Conservation (phyloP, 805 yeast genomes). For the Groenewaldozyma salmanticensis region DNA sequence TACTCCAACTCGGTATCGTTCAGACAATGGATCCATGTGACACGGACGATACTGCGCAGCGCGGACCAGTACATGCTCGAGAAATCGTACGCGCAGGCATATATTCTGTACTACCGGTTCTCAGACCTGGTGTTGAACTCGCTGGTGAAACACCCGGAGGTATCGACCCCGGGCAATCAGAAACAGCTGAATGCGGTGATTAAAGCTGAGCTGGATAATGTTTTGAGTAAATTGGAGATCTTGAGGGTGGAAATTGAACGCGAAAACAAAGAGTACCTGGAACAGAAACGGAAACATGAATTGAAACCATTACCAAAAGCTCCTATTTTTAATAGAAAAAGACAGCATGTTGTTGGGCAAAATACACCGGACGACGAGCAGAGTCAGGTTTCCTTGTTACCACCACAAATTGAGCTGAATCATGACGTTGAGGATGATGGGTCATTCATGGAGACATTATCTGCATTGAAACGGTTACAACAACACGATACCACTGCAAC, state of each 20-base stretch:
- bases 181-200: constrained; percentile 18
- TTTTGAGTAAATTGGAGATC: constrained; percentile 21
- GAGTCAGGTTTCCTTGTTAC: no score
- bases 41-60: constrained; percentile 32
- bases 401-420: background rate
- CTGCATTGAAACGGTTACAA: constrained; percentile 8
- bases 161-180: constrained; percentile 20
- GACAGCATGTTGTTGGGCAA: background rate
- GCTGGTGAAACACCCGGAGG: constrained; percentile 38
- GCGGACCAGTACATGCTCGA: constrained; percentile 38
- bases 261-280: constrained; percentile 2
- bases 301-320: background rate
- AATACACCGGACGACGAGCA: background rate
- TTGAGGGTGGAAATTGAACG: constrained; percentile 16
- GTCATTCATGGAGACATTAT: constrained; percentile 10
- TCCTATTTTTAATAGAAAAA: background rate
- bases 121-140: constrained; percentile 46
- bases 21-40: constrained; percentile 47
- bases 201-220: constrained; percentile 16
- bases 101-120: constrained; percentile 46
- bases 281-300: background rate
- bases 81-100: constrained; percentile 40
- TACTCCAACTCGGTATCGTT: constrained; percentile 44
- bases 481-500: background rate
- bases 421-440: background rate